Percentiles rank a stretch among this genome's conserved stretches.
phyloP scores from a whole-genome alignment of 805 yeast genomes.

The Maudiozyma pseudohumilis region DNA sequence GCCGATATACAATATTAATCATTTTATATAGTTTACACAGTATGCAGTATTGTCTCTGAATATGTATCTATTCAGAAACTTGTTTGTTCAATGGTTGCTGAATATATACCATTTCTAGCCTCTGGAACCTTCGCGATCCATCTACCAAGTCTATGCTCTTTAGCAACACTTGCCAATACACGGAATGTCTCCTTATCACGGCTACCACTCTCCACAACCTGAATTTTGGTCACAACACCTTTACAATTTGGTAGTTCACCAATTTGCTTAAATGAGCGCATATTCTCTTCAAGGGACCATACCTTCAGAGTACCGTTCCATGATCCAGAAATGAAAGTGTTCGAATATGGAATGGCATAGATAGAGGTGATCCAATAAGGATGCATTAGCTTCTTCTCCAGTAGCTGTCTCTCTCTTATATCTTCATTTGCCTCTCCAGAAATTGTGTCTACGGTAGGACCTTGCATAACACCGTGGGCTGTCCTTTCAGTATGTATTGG shows the following conservation, averaged over 20 bases:
- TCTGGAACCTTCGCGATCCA: slow-evolving; percentile 60
- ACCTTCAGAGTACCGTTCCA: slow-evolving; percentile 68
- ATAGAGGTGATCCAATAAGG: slow-evolving; percentile 84
- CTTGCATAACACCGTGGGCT: slow-evolving; percentile 66
- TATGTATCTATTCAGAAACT: slow-evolving; percentile 15
- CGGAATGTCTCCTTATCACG: slow-evolving; percentile 42
- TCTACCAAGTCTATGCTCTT: slow-evolving; percentile 84
- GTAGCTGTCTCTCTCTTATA: slow-evolving; percentile 41
- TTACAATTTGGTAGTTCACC: slow-evolving; percentile 49
- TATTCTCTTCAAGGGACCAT: slow-evolving; percentile 64
- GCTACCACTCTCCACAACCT: slow-evolving; percentile 43
- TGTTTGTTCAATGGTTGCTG: slow-evolving; percentile 38
- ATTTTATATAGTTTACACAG: slow-evolving; percentile 1
- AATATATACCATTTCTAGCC: slow-evolving; percentile 64
- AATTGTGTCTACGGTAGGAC: slow-evolving; percentile 39
- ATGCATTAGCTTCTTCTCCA: slow-evolving; percentile 39
- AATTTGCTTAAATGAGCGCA: slow-evolving; percentile 49
- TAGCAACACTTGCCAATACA: slow-evolving; percentile 59
- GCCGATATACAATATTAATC: neutral
- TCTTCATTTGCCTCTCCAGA: slow-evolving; percentile 39
- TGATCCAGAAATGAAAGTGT: slow-evolving; percentile 80
- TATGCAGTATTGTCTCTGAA: neutral
- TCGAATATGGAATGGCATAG: slow-evolving; percentile 74
- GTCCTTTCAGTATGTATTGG: slow-evolving; percentile 59
- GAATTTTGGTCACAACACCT: slow-evolving; percentile 64